phyloP scores from a whole-genome alignment of 2,329 filamentous ascomycete species.

The Lachnellula hyalina region DNA sequence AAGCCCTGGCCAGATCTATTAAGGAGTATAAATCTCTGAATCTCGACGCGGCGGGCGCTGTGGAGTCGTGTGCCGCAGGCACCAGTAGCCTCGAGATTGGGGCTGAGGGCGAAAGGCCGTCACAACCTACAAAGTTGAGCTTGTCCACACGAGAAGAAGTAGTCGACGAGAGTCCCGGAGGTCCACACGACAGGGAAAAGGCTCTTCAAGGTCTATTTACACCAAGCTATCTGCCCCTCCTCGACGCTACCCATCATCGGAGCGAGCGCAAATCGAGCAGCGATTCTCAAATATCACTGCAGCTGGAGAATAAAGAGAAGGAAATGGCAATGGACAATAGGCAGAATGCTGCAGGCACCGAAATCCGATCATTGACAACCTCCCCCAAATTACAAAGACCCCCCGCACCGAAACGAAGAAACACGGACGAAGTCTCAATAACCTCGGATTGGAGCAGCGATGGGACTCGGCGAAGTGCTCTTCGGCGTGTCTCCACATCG shows the following conservation, averaged over 20 bases:
- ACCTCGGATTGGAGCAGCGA: conserved; percentile 49
- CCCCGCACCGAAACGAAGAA: conserved; percentile 24
- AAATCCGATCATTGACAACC: conserved; percentile 19
- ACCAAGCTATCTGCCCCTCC: conserved; percentile 55
- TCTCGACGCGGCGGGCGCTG: conserved; percentile 13
- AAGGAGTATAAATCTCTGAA: conserved; percentile 24
- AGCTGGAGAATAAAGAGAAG: conserved; percentile 10
- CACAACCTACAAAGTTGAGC: conserved; percentile 32
- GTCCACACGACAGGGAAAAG: conserved; percentile 50
- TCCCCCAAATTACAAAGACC: conserved; percentile 22
- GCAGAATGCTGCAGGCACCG: conserved; percentile 20
- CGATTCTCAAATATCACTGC: conserved; percentile 11
- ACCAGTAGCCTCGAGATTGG: conserved; percentile 13
- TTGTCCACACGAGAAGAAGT: conserved; percentile 13
- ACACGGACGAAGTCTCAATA: conserved; percentile 37
- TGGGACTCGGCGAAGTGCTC: conserved; percentile 48
- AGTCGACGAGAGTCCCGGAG: conserved; percentile 35
- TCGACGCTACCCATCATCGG: conserved; percentile 39
- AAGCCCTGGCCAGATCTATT: conserved; percentile 32
- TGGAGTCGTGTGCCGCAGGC: conserved; percentile 24
- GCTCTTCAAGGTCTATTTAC: conserved; percentile 60
- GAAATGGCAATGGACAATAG: conserved; percentile 15
- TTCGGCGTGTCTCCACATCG: conserved; percentile 50
- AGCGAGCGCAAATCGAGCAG: conserved; percentile 23
- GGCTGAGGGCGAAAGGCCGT: conserved; percentile 21